Percentiles rank a stretch among this genome's conserved stretches.
Conservation (phyloP, 2,329 filamentous ascomycete genomes). For the Penicillium griseofulvum region DNA sequence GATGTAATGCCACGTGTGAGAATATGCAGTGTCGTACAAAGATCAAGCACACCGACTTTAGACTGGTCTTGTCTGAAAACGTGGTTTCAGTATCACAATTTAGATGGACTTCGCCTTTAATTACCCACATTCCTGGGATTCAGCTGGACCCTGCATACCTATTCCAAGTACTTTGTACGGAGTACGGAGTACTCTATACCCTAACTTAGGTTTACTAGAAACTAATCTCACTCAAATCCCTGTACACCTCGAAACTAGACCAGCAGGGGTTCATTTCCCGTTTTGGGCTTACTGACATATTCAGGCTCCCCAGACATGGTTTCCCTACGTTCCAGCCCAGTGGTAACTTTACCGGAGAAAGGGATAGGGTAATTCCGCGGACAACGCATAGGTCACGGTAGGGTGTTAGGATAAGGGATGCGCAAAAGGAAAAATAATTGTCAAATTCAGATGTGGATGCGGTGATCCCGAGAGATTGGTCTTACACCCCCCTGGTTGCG, state of each 20-base stretch:
- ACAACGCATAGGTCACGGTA: not conserved
- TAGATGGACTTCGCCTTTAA: too few species aligned
- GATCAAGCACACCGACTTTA: too few species aligned
- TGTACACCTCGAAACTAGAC: not conserved
- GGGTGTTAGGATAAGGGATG: slow-evolving; percentile 1
- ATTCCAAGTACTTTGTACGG: too few species aligned
- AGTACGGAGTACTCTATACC: too few species aligned
- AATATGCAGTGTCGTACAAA: too few species aligned
- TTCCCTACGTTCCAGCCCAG: slow-evolving; percentile 11
- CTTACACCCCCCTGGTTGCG: slow-evolving; percentile 5
- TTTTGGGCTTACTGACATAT: not conserved
- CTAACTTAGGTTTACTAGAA: too few species aligned
- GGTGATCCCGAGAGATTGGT: slow-evolving; percentile 15
- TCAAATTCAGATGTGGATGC: not conserved
- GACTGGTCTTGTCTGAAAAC: too few species aligned
- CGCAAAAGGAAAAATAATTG: not conserved
- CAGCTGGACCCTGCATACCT: too few species aligned
- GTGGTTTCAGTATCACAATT: too few species aligned
- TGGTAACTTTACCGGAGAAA: slow-evolving; percentile 11
- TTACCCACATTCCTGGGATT: too few species aligned
- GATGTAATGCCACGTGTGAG: not conserved
- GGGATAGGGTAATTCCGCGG: slow-evolving; percentile 5
- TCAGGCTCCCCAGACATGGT: not conserved
- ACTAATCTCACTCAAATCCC: not conserved
- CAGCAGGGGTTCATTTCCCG: not conserved